Conservation (phyloP, 495 filamentous ascomycete genomes). For the Daldinia vernicosa region DNA sequence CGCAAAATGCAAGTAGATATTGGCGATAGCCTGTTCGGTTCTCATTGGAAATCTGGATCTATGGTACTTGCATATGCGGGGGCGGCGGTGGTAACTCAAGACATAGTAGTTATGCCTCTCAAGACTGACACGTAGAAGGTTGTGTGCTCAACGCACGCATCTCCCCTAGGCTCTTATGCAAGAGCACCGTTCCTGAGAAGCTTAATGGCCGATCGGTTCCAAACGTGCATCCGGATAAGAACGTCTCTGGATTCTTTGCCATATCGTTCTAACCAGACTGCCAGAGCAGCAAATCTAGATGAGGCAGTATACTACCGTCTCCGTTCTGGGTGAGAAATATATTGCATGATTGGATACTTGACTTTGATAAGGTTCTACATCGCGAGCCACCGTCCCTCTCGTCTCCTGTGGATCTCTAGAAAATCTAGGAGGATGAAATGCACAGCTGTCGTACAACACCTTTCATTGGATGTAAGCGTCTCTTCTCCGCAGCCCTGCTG, state of each 20-base stretch:
- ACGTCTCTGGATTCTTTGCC: constrained; percentile 23
- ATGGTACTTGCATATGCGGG: constrained; percentile 41
- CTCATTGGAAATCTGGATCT: constrained; percentile 42
- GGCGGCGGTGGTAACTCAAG: constrained; percentile 31
- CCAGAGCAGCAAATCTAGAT: constrained; percentile 8
- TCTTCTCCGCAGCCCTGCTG: not conserved
- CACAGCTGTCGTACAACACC: constrained; percentile 7
- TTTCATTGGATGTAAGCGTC: constrained; percentile 22
- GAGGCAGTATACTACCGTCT: constrained; percentile 17
- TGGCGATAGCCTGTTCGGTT: constrained; percentile 32
- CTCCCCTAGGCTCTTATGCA: constrained; percentile 38
- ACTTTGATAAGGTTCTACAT: constrained; percentile 20
- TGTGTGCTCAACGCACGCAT: constrained; percentile 37
- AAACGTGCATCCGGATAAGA: constrained; percentile 35
- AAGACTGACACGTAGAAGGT: constrained; percentile 48
- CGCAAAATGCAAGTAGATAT: constrained; percentile 34
- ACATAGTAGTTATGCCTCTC: constrained; percentile 35
- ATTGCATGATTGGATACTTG: constrained; percentile 10
- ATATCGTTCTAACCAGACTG: constrained; percentile 25
- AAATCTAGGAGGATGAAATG: constrained; percentile 8
- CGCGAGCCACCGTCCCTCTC: constrained; percentile 4
- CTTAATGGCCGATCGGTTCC: constrained; percentile 39
- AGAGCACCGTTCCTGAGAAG: constrained; percentile 37
- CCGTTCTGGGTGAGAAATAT: constrained; percentile 12
- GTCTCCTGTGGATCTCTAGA: not conserved